Evolutionary conservation across 2,329 filamentous ascomycete species (phyloP), one percentile per base, ranked within the genome.

Genomic region (Emydomyces testavorans): DNA sequence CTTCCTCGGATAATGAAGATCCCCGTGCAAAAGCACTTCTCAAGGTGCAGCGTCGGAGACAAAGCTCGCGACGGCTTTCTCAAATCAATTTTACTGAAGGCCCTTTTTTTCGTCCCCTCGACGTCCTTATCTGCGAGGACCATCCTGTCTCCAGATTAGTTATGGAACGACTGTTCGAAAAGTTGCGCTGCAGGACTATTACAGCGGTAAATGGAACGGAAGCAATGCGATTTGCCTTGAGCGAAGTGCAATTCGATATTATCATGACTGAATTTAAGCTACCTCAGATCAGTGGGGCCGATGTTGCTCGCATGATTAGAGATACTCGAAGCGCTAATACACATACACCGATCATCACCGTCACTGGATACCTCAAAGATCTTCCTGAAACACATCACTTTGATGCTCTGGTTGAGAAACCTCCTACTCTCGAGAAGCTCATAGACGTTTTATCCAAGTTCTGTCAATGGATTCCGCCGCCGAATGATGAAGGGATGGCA

Each of bases 211-310:
- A 89, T 57, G 92, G 92, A 0, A 82, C 86, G 0, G 92, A 98
- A 61, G 92, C 90, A 8, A 83, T 94, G 58, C 80, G 90, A 18
- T 94, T 92, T 66, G 88, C 92, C 23, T 85, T 94, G 74, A 90
- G 90, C 60, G 90, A 96, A 62, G 90, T 98, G 62, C 94, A 96
- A 61, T 98, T 96, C 61, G 92, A 98, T 66, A 87, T 95, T 58
- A 95, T 98, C 62, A 92, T 98, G 73, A 90, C 94, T 65, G 92
- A 98, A 66, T 95, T 88, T 70, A 93, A 90, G 63, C 72, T 98
- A 38, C 90, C 92, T 7, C 87, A 94, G 60, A 88, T 96, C 60
- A 96, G 88, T 58, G 92, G 92, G 20, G 85, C 87, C 10, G 92
- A 98, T 62, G 86, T 98, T 49, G 90, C 92, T 43, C 83, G 92